Evolutionary conservation across 2,329 filamentous ascomycete genomes (phyloP).

Genomic region (Talaromyces islandicus): DNA sequence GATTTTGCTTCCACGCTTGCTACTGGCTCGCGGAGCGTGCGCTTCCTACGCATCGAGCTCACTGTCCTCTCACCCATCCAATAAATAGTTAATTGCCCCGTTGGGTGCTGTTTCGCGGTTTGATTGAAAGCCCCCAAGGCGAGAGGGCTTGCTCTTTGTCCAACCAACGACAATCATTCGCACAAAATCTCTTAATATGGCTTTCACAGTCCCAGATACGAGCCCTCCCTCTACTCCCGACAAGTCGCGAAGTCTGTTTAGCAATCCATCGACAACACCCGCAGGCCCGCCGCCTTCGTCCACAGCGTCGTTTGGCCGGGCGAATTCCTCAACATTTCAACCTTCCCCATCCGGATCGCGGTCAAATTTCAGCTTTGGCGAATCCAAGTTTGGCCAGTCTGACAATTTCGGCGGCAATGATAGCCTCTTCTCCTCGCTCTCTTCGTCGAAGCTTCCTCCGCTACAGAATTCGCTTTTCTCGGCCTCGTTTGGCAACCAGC

Average conservation of each 20-base stretch:
- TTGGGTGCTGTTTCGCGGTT: neutral
- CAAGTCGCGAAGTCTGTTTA: conserved; percentile 30
- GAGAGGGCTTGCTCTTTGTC: neutral
- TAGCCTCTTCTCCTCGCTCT: conserved; percentile 32
- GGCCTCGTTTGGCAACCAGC: conserved; percentile 19
- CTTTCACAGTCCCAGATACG: conserved; percentile 30
- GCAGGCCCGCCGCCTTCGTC: conserved; percentile 51
- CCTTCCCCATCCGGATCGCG: conserved; percentile 42
- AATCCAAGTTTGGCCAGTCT: conserved; percentile 33
- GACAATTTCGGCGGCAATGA: conserved; percentile 29
- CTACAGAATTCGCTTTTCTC: conserved; percentile 21
- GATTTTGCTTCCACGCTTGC: neutral
- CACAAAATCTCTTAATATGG: conserved; percentile 19
- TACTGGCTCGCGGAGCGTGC: neutral
- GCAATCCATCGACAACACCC: conserved; percentile 51
- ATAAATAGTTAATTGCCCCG: neutral
- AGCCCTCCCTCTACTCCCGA: conserved; percentile 35
- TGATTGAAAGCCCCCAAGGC: neutral
- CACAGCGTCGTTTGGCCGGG: conserved; percentile 48
- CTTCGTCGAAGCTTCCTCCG: conserved; percentile 26
- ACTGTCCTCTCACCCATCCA: neutral
- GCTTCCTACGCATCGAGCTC: neutral
- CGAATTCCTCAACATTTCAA: conserved; percentile 47
- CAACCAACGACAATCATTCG: neutral
- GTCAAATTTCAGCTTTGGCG: conserved; percentile 28